phyloP scores from a whole-genome alignment of 2,329 filamentous ascomycete species.

The Calonectria pauciramosa region DNA sequence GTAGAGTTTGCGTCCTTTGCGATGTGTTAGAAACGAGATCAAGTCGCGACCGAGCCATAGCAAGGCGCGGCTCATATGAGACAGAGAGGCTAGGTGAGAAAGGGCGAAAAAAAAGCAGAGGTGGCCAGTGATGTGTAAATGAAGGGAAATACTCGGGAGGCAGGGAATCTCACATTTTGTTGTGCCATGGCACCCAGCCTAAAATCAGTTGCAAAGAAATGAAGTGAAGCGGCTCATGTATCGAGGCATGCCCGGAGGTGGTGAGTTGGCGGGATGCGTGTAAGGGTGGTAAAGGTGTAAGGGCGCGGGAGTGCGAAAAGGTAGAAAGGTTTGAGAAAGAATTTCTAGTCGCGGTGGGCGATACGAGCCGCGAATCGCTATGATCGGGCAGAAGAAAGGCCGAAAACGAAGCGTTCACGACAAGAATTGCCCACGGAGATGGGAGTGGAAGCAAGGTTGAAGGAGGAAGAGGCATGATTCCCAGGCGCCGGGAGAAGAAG shows the following conservation, averaged over 20 bases:
- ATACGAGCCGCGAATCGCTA: slow-evolving; percentile 11
- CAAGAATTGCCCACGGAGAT: slow-evolving; percentile 45
- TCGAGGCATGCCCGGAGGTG: slow-evolving; percentile 49
- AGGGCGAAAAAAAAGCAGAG: slow-evolving; percentile 31
- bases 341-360: slow-evolving; percentile 10
- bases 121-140: slow-evolving; percentile 35
- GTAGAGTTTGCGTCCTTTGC: slow-evolving; percentile 52
- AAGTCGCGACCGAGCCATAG: slow-evolving; percentile 38
- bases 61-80: slow-evolving; percentile 31
- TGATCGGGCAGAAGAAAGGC: slow-evolving; percentile 28
- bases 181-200: slow-evolving; percentile 54
- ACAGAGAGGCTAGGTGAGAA: slow-evolving; percentile 22
- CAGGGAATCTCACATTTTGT: slow-evolving; percentile 51
- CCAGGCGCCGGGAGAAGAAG: slow-evolving; percentile 54
- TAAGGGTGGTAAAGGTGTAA: slow-evolving; percentile 36
- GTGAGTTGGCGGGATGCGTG: slow-evolving; percentile 40
- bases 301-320: slow-evolving; percentile 30
- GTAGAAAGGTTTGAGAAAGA: slow-evolving; percentile 11
- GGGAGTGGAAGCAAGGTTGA: slow-evolving; percentile 51
- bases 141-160: slow-evolving; percentile 32
- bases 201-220: slow-evolving; percentile 52
- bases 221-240: slow-evolving; percentile 50
- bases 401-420: slow-evolving; percentile 38
- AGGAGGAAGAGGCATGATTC: slow-evolving; percentile 53
- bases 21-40: slow-evolving; percentile 38